Base-by-base conservation (phyloP, 2,329 filamentous ascomycete genomes). In the Fusarium sp. region DNA sequence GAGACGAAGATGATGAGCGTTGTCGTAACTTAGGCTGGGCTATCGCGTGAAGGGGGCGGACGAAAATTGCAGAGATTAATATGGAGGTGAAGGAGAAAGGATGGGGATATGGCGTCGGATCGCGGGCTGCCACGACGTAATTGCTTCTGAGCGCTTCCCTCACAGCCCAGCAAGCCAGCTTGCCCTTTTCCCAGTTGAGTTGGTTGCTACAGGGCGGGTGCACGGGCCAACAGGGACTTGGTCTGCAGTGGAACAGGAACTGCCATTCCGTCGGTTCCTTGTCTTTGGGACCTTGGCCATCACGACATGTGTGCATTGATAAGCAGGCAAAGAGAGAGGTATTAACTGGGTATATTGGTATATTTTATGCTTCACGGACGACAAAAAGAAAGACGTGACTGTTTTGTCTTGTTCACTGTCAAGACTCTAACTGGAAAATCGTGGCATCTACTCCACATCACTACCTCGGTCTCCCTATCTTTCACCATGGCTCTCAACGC, bases 181-280 rank as follows among this genome's bases (percentile, higher is more conserved):
- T 73, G 47, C 72, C 62, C 69, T 66, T 67, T 75, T 74, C 72
- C 72, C 71, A 73, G 69, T 64, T 65, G 15, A 38, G 40, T 45
- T 45, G 70, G 63, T 70, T 73, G 66, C 63, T 75, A 63, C 65
- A 73, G 35, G 35, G 32, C 54, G 40, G 32, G 66, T 6, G 70
- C 72, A 75, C 72, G 72, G 74, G 57, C 72, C 72, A 73, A 20
- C 25, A 65, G 56, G 71, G 71, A 58, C 45, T 47, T 63, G 43
- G 69, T 32, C 40, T 70, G 62, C 66, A 45, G 40, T 73, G 59
- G 59, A 37, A 35, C 59, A 47, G 57, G 57, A 60, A 27, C 52
- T 65, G 37, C 32, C 37, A 14, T n/a, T n/a, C 37, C 12, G 38
- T 50, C 68, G 59, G 65, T 67, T 56, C 33, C 65, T 67, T 30